Conservation (phyloP, 2,329 filamentous ascomycete genomes). For the Rhinocladiella mackenziei region DNA sequence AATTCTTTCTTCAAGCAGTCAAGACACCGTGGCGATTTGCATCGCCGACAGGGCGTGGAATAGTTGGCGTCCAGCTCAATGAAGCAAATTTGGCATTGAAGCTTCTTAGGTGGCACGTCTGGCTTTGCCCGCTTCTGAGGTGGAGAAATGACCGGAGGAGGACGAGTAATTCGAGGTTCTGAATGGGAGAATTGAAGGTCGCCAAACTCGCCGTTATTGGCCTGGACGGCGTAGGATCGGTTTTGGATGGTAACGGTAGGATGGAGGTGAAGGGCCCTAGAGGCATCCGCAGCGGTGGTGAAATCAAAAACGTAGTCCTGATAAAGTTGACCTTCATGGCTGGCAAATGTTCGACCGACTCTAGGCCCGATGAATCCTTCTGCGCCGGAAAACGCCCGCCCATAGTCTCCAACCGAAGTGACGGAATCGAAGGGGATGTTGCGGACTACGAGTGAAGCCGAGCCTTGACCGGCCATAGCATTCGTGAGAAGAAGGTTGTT, state of each 20-base stretch:
- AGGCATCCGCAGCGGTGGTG: conserved; percentile 18
- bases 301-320: conserved; percentile 16
- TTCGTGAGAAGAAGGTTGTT: conserved; percentile 5
- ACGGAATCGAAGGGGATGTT: conserved; percentile 1
- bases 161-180: too few relatives aligned
- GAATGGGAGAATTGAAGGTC: too few relatives aligned
- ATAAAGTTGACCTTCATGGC: neutral
- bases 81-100: conserved; percentile 11
- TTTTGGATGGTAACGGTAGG: conserved; percentile 3
- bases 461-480: conserved; percentile 11
- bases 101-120: too few relatives aligned
- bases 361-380: conserved; percentile 12
- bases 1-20: conserved; percentile 21
- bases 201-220: too few relatives aligned
- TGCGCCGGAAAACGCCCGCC: conserved; percentile 2
- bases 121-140: too few relatives aligned
- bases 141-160: too few relatives aligned
- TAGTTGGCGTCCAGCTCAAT: conserved; percentile 9
- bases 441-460: conserved; percentile 1
- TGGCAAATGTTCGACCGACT: neutral
- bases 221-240: conserved; percentile 3
- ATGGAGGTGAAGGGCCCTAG: conserved; percentile 4
- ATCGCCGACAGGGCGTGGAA: conserved; percentile 21
- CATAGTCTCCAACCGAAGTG: conserved; percentile 3
- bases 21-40: conserved; percentile 16